Conservation (phyloP, 108 stramenopile species). For the Heterococcus sp. region DNA sequence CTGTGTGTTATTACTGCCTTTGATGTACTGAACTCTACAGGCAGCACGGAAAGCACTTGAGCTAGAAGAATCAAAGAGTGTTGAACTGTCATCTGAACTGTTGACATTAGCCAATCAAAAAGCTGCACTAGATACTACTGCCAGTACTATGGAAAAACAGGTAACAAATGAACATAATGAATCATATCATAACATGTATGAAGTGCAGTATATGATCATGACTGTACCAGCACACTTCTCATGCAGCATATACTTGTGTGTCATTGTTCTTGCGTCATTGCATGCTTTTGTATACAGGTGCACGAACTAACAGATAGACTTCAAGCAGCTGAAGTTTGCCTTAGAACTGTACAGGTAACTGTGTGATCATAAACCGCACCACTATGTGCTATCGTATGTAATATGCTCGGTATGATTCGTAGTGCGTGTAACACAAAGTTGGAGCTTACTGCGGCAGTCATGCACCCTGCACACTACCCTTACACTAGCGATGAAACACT, state of each 20-base stretch:
- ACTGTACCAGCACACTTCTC: neutral
- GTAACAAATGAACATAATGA: neutral
- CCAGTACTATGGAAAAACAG: neutral
- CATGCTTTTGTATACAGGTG: neutral
- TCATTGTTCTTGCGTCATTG: neutral
- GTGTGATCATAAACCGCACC: neutral
- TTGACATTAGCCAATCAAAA: slow-evolving; percentile 37
- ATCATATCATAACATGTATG: neutral
- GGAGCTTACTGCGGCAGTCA: no score
- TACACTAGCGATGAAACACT: no score
- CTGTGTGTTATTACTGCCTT: neutral
- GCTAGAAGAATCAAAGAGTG: slow-evolving; percentile 13
- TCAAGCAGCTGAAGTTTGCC: neutral
- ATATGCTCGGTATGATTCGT: neutral
- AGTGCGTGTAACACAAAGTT: neutral
- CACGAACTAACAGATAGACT: neutral
- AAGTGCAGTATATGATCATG: neutral
- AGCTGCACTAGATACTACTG: slow-evolving; percentile 2
- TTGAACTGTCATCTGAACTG: slow-evolving; percentile 36
- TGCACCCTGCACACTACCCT: no score
- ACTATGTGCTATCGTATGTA: neutral
- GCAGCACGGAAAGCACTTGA: neutral
- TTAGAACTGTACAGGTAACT: neutral
- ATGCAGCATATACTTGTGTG: neutral
- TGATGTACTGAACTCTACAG: neutral